phyloP scores from a whole-genome alignment of 1,284 basidiomycete genomes.

The Stygiomarasmius scandens region DNA sequence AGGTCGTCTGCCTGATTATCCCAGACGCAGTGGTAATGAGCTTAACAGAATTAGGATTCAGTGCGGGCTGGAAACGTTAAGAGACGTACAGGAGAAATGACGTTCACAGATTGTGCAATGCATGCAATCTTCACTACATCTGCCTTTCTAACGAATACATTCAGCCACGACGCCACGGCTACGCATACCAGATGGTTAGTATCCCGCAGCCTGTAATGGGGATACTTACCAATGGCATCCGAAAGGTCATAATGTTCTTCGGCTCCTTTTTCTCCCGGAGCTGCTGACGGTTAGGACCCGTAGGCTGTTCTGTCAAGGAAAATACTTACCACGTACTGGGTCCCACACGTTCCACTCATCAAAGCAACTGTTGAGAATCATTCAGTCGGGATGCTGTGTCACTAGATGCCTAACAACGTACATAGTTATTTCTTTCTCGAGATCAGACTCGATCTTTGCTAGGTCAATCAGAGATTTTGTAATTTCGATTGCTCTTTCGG shows the following conservation, averaged over 20 bases:
- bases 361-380: conserved; percentile 39
- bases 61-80: neutral
- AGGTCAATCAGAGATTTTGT: conserved; percentile 49
- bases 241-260: conserved; percentile 65
- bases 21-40: conserved; percentile 48
- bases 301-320: no score
- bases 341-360: conserved; percentile 67
- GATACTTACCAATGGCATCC: conserved; percentile 45
- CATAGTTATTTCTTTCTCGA: conserved; percentile 41
- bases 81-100: conserved; percentile 49
- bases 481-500: conserved; percentile 51
- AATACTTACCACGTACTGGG: conserved; percentile 39
- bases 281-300: conserved; percentile 17
- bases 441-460: conserved; percentile 39
- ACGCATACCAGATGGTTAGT: conserved; percentile 16
- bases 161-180: conserved; percentile 61
- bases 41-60: conserved; percentile 22
- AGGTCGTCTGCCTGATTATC: conserved; percentile 55
- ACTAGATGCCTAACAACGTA: conserved; percentile 22
- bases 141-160: conserved; percentile 63
- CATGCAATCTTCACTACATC: conserved; percentile 66
- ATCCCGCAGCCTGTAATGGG: no score
- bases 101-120: conserved; percentile 64
- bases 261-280: conserved; percentile 54
- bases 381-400: neutral